Base-by-base conservation (phyloP, 257 asterid species). In the Solanum chiquidenum region DNA sequence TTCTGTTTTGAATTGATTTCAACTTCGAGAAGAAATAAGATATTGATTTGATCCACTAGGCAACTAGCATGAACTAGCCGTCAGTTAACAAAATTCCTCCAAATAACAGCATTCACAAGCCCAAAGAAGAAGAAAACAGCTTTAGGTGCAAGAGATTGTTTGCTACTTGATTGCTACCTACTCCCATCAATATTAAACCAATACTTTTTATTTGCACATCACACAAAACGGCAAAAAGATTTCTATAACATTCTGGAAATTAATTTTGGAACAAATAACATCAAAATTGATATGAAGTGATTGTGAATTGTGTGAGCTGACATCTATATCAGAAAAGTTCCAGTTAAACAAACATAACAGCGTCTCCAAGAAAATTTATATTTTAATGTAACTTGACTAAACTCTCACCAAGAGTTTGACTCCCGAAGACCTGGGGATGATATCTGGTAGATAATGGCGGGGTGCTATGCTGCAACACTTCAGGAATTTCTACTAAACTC, bases 401-500 rank as follows among this genome's bases (percentile, higher is more conserved):
- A 92, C 86, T 88, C 89, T 72, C 91, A 96, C 98, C 98, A 88
- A 97, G 92, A 49, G 99, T 95, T 91, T 92, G 99, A 90, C 89
- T 91, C 89, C 99, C 99, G 72, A 83, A 94, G 89, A 96, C 97
- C 94, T 95, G 98, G 82, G 95, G 98, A 91, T 95, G 93, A 88
- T 95, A 97, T 94, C 99, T 90, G 84, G 96, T 93, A 76, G 98
- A 97, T 71, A 95, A 91, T 34, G 96, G 85, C 27, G 99, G 99
- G 84, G 98, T 95, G 92, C 92, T 92, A 89, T 97, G 99, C 88
- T 88, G 88, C 66, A 88, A 86, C 86, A 93, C 86, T 87, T 88
- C 87, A 83, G 98, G 98, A 83, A 97, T 91, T 86, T 89, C 97
- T 35, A 80, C 88, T 90, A 97, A 92, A 90, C 89, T 90, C 90